These are phyloP conservation scores for Picea glauca DNA, from an alignment of 75 land plant species.

Conservation along the genomic window DNA sequence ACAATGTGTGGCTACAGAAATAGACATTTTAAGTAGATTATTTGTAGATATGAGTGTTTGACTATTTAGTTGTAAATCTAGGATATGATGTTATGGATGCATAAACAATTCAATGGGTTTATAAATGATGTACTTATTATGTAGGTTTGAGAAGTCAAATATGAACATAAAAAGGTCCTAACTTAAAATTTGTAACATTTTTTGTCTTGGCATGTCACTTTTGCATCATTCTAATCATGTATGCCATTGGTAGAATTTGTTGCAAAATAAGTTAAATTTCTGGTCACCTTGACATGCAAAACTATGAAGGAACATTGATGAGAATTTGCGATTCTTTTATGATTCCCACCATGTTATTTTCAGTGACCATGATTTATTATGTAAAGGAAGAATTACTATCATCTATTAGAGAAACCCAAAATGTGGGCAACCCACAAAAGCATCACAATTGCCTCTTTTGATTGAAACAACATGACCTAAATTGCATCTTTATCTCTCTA, in stretches of 20 bases:
- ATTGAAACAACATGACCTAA: background rate
- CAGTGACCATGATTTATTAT: background rate
- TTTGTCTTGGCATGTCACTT: no score
- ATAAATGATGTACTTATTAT: no score
- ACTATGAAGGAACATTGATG: background rate
- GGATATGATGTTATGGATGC: no score
- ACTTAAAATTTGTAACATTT: no score
- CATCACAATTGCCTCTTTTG: background rate
- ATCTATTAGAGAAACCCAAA: background rate
- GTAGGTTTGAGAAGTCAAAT: no score
- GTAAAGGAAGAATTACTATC: background rate
- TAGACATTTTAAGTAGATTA: background rate
- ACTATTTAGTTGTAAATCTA: no score
- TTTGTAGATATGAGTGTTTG: background rate
- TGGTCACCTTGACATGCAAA: background rate
- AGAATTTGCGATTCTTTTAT: background rate
- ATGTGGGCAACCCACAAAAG: background rate
- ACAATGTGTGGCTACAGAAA: background rate
- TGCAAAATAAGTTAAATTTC: background rate
- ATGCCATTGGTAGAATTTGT: no score
- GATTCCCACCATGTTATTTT: background rate
- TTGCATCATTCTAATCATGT: no score
- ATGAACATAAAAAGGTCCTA: no score
- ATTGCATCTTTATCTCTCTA: background rate
- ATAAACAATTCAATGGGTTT: background rate